Base-by-base conservation (phyloP, 805 yeast genomes). In the Metschnikowia reukaufii region DNA sequence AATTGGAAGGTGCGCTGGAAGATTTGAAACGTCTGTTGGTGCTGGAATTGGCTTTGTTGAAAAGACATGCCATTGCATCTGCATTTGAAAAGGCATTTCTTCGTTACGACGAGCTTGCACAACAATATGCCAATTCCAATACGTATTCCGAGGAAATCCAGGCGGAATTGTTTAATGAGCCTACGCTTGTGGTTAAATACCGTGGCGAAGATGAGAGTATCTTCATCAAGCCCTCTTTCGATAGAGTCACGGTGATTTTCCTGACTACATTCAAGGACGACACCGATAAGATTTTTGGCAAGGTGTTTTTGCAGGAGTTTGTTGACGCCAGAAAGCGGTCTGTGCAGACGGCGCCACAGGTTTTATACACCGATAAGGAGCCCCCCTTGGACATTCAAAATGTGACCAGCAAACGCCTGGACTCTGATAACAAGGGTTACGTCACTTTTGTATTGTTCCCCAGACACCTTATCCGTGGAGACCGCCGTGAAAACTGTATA, bases 271-370 rank as follows among this genome's bases (percentile, higher is more conserved):
- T 94, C 77, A 86, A 88, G 63, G 99, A 94, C 68, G 98, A 94
- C 67, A 94, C 98, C 3, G 99, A 94, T 68, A 89, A 88, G 64
- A 78, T 87, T 44, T 86, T 88, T 57, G 95, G 96, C 36, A 88
- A 85, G 66, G 96, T 89, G 31, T 89, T 89, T 62, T 72, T 89
- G 52, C 96, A 89, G 64, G 97, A 91, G 70, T 91, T 91, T 65
- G 96, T 90, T 37, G 97, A 91, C 66, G 97, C 98, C 9, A 83
- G 99, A 69, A 87, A 87, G 64, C 81, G 97, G 66, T 86, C 96
- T 4, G 92, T 94, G 50, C 99, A 94, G 70, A 91, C 94, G 41
- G 97, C 98, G 1, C 99, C 99, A 15, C 99, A 94, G 73, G 99
- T 94, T 44, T 78, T 94, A 59, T 91, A 86, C 62, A 85, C 96